Conservation (phyloP, 176 grass and related monocot genomes). For the Neostapfia colusana region DNA sequence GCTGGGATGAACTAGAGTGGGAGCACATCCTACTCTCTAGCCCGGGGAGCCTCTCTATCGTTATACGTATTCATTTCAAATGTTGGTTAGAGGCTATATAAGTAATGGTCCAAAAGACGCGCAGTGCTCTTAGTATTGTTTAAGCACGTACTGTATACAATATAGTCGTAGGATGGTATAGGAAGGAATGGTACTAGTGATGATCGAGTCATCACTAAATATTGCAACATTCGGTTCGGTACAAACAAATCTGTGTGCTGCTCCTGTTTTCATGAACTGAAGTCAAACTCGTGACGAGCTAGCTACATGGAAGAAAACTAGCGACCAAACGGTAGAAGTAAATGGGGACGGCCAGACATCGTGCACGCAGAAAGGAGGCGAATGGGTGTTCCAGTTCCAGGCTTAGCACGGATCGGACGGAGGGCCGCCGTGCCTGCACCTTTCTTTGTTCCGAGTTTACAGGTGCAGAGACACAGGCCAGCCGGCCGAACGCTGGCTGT, state of each 20-base stretch:
- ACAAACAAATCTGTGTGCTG: neutral
- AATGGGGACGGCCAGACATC: neutral
- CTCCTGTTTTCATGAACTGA: neutral
- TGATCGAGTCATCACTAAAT: neutral
- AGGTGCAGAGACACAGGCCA: neutral
- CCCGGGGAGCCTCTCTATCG: neutral
- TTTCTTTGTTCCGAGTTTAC: conserved; percentile 2
- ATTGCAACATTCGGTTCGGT: neutral
- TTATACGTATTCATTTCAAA: neutral
- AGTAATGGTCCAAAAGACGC: conserved; percentile 1
- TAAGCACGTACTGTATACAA: neutral
- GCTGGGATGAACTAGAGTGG: too few species aligned
- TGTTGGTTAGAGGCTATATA: conserved; percentile 13
- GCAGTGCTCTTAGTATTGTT: neutral
- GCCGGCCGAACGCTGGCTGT: neutral
- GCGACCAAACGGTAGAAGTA: neutral
- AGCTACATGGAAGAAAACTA: too few species aligned
- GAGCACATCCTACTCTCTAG: neutral
- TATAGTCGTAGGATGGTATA: neutral
- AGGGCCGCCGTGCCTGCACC: neutral
- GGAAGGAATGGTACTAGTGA: neutral
- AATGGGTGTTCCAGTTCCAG: neutral
- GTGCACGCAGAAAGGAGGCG: neutral
- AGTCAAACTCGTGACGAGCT: neutral
- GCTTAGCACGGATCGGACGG: conserved; percentile 8